These are phyloP conservation scores for Tulasnella sp. DNA, from an alignment of 768 basidiomycete genomes.

Conservation along the genomic window DNA sequence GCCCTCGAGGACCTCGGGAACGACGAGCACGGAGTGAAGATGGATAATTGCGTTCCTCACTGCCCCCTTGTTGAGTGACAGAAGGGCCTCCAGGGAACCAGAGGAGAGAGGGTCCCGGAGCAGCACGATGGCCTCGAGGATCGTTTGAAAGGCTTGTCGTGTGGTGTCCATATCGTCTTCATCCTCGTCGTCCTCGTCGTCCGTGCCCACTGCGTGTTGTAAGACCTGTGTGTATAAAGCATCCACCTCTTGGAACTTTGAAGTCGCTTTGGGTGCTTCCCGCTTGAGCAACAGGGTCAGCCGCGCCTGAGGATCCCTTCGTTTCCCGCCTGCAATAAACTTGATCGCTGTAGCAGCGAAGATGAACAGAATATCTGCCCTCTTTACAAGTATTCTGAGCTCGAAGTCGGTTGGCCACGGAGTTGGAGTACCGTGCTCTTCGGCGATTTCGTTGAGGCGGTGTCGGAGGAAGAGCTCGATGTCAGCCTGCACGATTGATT, in stretches of 20 bases:
- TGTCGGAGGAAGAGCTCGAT: constrained; percentile 16
- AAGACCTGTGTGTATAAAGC: neutral
- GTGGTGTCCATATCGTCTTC: neutral
- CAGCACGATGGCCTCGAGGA: constrained; percentile 13
- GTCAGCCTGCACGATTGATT: constrained; percentile 3
- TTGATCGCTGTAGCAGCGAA: constrained; percentile 5
- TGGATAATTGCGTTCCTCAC: neutral
- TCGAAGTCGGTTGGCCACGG: constrained; percentile 11
- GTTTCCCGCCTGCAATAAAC: neutral
- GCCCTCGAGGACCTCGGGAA: neutral
- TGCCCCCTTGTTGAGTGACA: neutral
- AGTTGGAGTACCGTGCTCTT: neutral
- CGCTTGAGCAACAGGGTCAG: neutral
- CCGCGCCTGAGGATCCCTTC: neutral
- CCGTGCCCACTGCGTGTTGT: neutral
- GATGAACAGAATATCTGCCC: neutral
- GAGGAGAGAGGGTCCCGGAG: constrained; percentile 6
- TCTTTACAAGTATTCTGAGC: neutral
- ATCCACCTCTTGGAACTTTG: neutral
- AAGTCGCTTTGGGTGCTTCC: neutral
- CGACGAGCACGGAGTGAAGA: constrained; percentile 13
- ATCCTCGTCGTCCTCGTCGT: neutral
- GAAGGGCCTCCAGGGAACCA: neutral
- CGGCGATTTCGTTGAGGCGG: neutral
- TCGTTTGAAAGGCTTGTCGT: neutral